Evolutionary conservation across 208 protist genomes (phyloP), one percentile per base, ranked within the genome.

Genomic region (Leishmania tropica): DNA sequence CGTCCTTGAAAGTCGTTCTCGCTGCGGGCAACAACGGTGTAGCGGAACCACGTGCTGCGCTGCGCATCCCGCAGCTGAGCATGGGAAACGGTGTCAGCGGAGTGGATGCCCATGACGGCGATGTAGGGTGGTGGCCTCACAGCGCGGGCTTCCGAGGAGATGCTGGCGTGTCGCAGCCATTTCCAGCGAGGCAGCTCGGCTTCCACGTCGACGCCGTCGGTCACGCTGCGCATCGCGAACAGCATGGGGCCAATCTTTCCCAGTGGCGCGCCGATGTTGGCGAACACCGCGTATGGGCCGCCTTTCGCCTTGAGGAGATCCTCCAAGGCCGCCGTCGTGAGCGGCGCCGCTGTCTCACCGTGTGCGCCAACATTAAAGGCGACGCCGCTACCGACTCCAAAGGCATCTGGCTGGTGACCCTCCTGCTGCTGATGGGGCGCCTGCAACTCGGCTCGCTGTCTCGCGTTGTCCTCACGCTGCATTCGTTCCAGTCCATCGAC

Each of bases 241-340:
- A 85, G 60, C 75, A 85, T 81, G n/a, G 81, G 81, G 3, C 81
- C 81, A 11, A 85, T 75, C 37, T 58, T 71, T 47, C 81, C 81
- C 37, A 85, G 60, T 21, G 81, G 81, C 1, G 81, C 76, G 8
- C 67, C 51, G 0, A 72, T 42, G 28, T 77, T 81, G 11, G 77
- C 77, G 24, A 80, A 75, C 42, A 80, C 77, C 7, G 74, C 74
- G 72, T 45, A 76, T 3, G n/a, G 31, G 31, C 31, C 48, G n/a
- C 28, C 45, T 11, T 60, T 54, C 13, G 28, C 31, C 5, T n/a
- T 53, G 31, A 76, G 48, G 19, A 76, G 13, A 28, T 53, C 72
- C 48, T 60, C 72, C 28, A 21, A 40, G 1, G 11, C 24, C 28
- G 7, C n/a, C 48, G 47, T 56, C 48, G 71, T 13, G 10, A 24